Percentiles rank a stretch among this genome's conserved stretches.
phyloP scores from a whole-genome alignment of 768 basidiomycete species.

The Boletus subparvulus region DNA sequence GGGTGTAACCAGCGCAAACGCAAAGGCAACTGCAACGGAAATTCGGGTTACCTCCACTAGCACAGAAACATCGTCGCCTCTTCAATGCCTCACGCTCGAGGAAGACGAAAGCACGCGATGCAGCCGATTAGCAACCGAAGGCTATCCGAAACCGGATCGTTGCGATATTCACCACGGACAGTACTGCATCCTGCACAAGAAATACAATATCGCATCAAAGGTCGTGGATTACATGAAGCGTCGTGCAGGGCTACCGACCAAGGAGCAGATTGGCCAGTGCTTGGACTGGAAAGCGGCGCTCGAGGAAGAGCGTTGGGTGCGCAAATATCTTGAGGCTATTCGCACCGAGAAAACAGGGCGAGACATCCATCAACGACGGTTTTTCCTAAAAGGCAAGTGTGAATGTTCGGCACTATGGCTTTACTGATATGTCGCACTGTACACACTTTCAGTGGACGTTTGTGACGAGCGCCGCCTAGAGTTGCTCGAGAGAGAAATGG shows the following conservation, averaged over 20 bases:
- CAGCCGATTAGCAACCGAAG: constrained; percentile 16
- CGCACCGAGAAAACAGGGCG: constrained; percentile 33
- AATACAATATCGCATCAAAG: constrained; percentile 30
- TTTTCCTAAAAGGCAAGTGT: constrained; percentile 32
- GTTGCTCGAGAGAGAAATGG: constrained; percentile 31
- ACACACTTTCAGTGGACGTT: constrained; percentile 24
- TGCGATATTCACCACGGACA: constrained; percentile 29
- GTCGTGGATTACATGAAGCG: constrained; percentile 22
- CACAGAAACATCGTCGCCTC: too few relatives aligned
- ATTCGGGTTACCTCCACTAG: too few relatives aligned
- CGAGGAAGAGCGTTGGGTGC: constrained; percentile 24
- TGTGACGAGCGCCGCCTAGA: constrained; percentile 32
- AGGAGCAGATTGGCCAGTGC: constrained; percentile 12
- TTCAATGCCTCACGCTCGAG: constrained; percentile 20
- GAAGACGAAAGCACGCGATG: constrained; percentile 29
- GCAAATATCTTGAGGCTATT: constrained; percentile 33
- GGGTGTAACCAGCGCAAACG: too few relatives aligned
- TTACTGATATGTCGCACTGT: neutral
- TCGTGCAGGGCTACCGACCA: constrained; percentile 17
- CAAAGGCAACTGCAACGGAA: too few relatives aligned
- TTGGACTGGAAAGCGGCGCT: constrained; percentile 11
- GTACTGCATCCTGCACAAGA: constrained; percentile 22
- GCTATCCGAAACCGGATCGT: constrained; percentile 14
- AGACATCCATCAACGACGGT: constrained; percentile 32
- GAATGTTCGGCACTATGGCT: neutral